Conservation (phyloP, 2,329 filamentous ascomycete genomes). For the Polytolypa hystricis region DNA sequence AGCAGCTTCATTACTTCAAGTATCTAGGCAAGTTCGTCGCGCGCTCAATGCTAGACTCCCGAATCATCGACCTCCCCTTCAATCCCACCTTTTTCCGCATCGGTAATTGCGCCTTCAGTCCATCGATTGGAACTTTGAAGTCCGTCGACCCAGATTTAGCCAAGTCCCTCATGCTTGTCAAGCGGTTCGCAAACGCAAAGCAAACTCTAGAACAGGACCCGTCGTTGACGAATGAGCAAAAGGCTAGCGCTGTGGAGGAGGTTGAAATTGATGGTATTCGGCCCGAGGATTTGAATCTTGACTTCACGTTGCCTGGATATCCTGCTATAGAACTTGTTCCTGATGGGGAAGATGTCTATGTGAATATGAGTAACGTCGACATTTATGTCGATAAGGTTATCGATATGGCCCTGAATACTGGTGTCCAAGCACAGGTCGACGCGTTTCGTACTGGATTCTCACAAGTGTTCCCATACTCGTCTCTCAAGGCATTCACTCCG, state of each 20-base stretch:
- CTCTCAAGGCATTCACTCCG: conserved; percentile 85
- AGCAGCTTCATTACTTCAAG: conserved; percentile 78
- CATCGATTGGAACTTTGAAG: conserved; percentile 80
- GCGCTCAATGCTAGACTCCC: conserved; percentile 92
- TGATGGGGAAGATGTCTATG: conserved; percentile 59
- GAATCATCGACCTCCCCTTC: conserved; percentile 95
- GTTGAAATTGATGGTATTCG: conserved; percentile 64
- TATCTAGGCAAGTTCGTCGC: conserved; percentile 95
- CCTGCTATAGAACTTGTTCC: conserved; percentile 71
- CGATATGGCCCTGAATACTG: conserved; percentile 79
- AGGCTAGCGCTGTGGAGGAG: conserved; percentile 55
- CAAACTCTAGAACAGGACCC: conserved; percentile 66
- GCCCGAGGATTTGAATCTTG: conserved; percentile 79
- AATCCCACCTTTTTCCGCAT: conserved; percentile 97
- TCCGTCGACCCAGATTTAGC: conserved; percentile 79
- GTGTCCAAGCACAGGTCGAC: conserved; percentile 79
- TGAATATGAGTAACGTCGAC: conserved; percentile 88
- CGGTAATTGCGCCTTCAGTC: conserved; percentile 56
- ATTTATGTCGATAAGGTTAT: conserved; percentile 80
- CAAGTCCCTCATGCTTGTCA: conserved; percentile 73
- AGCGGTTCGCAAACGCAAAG: conserved; percentile 75
- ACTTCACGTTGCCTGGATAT: conserved; percentile 92
- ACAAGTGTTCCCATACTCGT: conserved; percentile 89
- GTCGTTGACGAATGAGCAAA: conserved; percentile 55
- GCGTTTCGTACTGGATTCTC: conserved; percentile 88